Evolutionary conservation across 768 basidiomycete species (phyloP).

Genomic region (Rhodotorula babjevae): DNA sequence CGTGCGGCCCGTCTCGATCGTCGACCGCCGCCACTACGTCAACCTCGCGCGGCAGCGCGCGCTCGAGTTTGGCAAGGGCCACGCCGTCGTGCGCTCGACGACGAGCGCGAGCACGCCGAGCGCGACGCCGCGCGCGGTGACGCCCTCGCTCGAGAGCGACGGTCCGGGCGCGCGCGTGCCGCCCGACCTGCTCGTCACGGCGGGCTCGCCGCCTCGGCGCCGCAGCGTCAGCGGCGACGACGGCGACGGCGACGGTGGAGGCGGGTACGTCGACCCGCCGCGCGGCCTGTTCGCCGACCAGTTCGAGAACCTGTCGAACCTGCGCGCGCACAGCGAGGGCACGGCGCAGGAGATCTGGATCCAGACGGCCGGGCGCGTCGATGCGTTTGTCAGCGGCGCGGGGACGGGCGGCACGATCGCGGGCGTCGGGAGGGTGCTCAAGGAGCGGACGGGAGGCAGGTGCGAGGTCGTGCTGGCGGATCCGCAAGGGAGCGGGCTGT

Average conservation of each 20-base stretch:
- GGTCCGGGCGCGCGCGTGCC: conserved; percentile 36
- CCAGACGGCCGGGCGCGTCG: conserved; percentile 74
- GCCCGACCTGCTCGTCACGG: conserved; percentile 24
- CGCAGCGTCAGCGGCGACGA: no score
- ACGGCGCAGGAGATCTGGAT: conserved; percentile 95
- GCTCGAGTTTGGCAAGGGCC: conserved; percentile 61
- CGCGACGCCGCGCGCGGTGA: background rate
- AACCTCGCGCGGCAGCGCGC: conserved; percentile 83
- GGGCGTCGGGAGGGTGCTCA: conserved; percentile 73
- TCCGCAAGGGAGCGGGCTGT: conserved; percentile 89
- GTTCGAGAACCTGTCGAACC: conserved; percentile 93
- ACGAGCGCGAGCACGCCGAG: conserved; percentile 6
- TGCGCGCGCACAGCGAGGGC: conserved; percentile 76
- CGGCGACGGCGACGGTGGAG: conserved; percentile 5
- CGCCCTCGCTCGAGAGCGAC: conserved; percentile 14
- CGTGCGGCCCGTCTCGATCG: conserved; percentile 89
- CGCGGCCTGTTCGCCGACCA: conserved; percentile 93
- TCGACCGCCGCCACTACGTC: conserved; percentile 84
- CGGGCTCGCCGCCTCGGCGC: background rate
- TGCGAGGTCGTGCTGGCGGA: conserved; percentile 74
- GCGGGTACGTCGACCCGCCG: conserved; percentile 49
- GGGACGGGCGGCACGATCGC: conserved; percentile 96
- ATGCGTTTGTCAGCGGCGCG: conserved; percentile 86
- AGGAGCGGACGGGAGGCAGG: conserved; percentile 60
- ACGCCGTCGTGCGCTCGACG: conserved; percentile 18